Evolutionary conservation across 140 eudicot genomes (phyloP), one percentile per base, ranked within the genome.

Genomic region (Cichorium intybus): DNA sequence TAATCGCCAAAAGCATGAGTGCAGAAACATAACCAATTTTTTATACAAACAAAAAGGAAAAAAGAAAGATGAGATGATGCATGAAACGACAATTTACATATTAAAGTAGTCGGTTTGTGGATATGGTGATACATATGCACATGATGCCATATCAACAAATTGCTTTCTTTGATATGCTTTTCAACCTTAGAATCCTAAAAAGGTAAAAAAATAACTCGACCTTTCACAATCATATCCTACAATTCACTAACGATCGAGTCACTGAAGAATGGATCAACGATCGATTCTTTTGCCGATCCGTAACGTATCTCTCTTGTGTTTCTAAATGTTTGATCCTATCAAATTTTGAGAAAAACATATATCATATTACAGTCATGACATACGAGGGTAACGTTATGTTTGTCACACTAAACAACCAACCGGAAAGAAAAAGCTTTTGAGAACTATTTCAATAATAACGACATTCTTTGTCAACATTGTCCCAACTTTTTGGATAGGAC

Each of bases 231-330:
- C 39, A 67, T 67, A 24, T 54, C 2, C 60, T 47, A 64, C 41
- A 23, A 56, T 22, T 50, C 35, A 39, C 56, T 49, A 62, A 72
- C 64, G 68, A 81, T 62, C 22, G 85, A 62, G 51, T 83, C 95
- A 28, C 51, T 65, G 73, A 85, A 88, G 73, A 92, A 92, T 57
- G 92, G 83, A 70, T 92, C 98, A 0, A 41, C 52, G 9, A 73
- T 63, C 17, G 92, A 83, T 60, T 85, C 96, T 72, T 64, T 82
- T 7, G 96, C 95, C 1, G 98, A 92, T 15, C 56, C 71, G 70
- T 78, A 92, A 10, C 96, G 89, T 56, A 92, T 17, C 21, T 81
- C 98, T 55, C 98, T 83, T 61, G 83, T 89, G 7, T 85, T 85
- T 71, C 72, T 92, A 28, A 86, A 77, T 3, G 73, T 85, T 37